Evolutionary conservation across 1,139 yeast species (phyloP), one percentile per base, ranked within the genome.

Genomic region (Saccharomyces hybrid): DNA sequence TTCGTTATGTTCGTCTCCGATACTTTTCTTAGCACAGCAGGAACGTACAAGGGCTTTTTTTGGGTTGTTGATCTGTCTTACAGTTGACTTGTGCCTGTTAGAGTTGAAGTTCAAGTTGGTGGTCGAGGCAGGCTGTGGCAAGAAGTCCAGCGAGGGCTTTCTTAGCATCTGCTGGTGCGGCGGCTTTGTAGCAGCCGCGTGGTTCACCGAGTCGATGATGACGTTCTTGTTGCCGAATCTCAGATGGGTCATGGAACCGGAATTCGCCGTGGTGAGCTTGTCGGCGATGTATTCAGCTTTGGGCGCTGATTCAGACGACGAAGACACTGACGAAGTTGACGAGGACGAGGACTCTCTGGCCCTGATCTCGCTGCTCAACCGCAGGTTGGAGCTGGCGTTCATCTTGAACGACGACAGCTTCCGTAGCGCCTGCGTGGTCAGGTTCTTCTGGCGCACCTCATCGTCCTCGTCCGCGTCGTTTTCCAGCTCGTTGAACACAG

Each of bases 21-120:
- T 4, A 66, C 66, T 64, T 80, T 82, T 32, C 97, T 77, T 54
- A 91, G 75, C 5, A 90, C 98, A 0, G 97, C 97, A 0, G 98
- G 97, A 0, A 87, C 78, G 67, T 89, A 90, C 75, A 90, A 75
- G 5, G 97, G 97, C 63, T 87, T 84, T 64, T 64, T 90, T 80
- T 55, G 89, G 88, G 27, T 83, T 84, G 59, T 81, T 81, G 51
- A 85, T 81, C 61, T 84, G 89, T 64, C 82, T 74, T 12, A 74
- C 58, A 44, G 53, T 56, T 28, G 61, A 58, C 52, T 56, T 28
- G 59, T 58, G 38, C 56, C 61, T 27, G 55, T 55, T 24, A 46
- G 38, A 9, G 46, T 19, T 21, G 26, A 44, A 14, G 31, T 47
- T 19, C 41, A 38, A 34, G 41, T 47, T 31, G 48, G 51, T 6